A percentile compares a stretch with the other conserved stretches of the same genome.
These are phyloP conservation scores for Diplodia scrobiculata DNA, from an alignment of 2,329 filamentous ascomycete genomes.

Conservation along the genomic window DNA sequence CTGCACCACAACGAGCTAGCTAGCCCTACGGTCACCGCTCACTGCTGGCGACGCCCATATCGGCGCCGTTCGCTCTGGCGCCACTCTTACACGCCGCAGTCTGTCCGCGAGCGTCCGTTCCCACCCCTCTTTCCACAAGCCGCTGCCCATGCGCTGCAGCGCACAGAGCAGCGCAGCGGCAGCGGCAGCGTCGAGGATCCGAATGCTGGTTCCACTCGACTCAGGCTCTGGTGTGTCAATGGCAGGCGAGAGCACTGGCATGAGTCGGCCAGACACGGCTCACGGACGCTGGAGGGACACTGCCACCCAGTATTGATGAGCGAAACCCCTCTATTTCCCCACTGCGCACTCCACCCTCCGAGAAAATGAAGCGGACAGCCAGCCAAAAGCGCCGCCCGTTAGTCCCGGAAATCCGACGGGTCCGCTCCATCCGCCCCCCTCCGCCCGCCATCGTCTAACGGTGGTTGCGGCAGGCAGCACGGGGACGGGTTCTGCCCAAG, in stretches of 20 bases:
- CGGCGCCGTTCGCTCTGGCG: conserved; percentile 10
- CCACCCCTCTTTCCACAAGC: conserved; percentile 15
- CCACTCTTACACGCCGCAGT: conserved; percentile 13
- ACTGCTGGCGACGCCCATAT: conserved; percentile 1
- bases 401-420: conserved; percentile 4
- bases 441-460: not conserved
- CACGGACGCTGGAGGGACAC: conserved; percentile 13
- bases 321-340: conserved; percentile 20
- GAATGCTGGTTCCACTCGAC: conserved; percentile 14
- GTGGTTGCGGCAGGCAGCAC: conserved; percentile 5
- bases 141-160: not conserved
- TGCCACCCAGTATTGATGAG: conserved; percentile 20
- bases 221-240: conserved; percentile 9
- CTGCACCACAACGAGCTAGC: conserved; percentile 7
- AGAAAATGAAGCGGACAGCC: conserved; percentile 12
- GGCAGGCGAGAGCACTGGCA: conserved; percentile 10
- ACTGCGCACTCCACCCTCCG: conserved; percentile 8
- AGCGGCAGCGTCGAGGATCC: conserved; percentile 2
- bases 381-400: conserved; percentile 2
- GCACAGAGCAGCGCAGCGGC: conserved; percentile 12
- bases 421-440: conserved; percentile 15
- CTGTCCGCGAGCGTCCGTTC: conserved; percentile 1
- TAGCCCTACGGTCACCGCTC: conserved; percentile 12
- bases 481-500: not conserved
- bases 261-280: conserved; percentile 9